Evolutionary conservation across 169 alveolate genomes (phyloP), one percentile per base, ranked within the genome.

Genomic region (Eimeria sp.): DNA sequence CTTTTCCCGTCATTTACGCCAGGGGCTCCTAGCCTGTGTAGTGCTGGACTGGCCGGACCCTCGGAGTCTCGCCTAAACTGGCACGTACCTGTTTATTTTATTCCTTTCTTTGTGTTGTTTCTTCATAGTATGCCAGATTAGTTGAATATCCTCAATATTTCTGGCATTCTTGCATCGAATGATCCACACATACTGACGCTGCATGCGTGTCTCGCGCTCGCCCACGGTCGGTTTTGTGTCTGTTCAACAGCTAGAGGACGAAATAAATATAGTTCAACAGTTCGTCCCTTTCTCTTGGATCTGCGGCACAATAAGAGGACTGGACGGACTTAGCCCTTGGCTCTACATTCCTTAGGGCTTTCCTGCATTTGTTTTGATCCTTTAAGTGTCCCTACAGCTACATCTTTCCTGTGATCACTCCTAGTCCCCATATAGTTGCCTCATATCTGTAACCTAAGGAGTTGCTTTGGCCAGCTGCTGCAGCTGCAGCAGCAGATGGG

Each of bases 21-120:
- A 14, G 45, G 88, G 67, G 67, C 67, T 11, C 43, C 27, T 47
- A 25, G 18, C 3, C 67, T 78, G 88, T 47, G 88, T 51, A 78
- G 65, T 78, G 88, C 65, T 78, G 88, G 88, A 78, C 88, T 47
- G 88, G 65, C 88, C 65, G 88, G 88, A 78, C 88, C 88, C 91
- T 57, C 57, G 73, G 57, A 57, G 72, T 58, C 91, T 34, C 75
- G 73, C 22, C 47, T 57, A 51, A 27, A n/a, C 57, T 54, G 91
- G 47, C 58, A 57, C 30, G 67, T 20, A 27, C 34, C 18, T 34
- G 72, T 57, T 13, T 58, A 83, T 30, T 57, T 83, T 34, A 27
- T 22, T 25, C 3, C 4, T 20, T n/a, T 34, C 91, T 83, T 83
- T 58, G 57, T 83, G 54, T 83, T 83, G 22, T 83, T 57, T 83